phyloP scores from a whole-genome alignment of 371 early-diverging fungal genomes.

The Mucor lusitanicus region DNA sequence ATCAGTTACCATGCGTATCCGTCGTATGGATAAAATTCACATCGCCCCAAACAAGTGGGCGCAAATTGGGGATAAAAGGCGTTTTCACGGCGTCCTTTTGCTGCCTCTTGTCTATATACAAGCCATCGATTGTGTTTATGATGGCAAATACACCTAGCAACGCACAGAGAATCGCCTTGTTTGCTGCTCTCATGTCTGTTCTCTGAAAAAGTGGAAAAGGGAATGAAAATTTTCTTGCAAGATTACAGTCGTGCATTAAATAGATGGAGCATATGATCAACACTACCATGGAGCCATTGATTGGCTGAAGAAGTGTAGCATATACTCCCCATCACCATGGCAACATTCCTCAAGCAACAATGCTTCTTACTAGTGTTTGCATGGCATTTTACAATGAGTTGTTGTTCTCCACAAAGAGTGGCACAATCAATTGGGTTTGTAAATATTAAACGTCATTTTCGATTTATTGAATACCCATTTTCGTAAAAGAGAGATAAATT shows the following conservation, averaged over 20 bases:
- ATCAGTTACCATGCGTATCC: constrained; percentile 41
- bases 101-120: constrained; percentile 7
- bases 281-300: not conserved
- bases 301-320: not conserved
- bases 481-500: not conserved
- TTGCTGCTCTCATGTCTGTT: not conserved
- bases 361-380: not conserved
- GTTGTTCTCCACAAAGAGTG: not conserved
- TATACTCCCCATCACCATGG: not conserved
- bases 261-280: not conserved
- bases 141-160: not conserved
- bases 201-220: not conserved
- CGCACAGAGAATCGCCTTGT: not conserved
- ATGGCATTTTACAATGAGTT: not conserved
- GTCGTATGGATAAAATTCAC: constrained; percentile 57
- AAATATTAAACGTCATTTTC: not conserved
- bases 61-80: not conserved
- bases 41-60: constrained; percentile 53
- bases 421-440: not conserved
- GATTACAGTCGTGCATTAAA: not conserved
- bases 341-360: not conserved
- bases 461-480: not conserved
- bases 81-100: constrained; percentile 14
- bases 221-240: not conserved
- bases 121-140: not conserved